Percentiles rank a stretch among this genome's conserved stretches.
phyloP scores from a whole-genome alignment of 345 rosid species.

The Anastatica hierochuntica region DNA sequence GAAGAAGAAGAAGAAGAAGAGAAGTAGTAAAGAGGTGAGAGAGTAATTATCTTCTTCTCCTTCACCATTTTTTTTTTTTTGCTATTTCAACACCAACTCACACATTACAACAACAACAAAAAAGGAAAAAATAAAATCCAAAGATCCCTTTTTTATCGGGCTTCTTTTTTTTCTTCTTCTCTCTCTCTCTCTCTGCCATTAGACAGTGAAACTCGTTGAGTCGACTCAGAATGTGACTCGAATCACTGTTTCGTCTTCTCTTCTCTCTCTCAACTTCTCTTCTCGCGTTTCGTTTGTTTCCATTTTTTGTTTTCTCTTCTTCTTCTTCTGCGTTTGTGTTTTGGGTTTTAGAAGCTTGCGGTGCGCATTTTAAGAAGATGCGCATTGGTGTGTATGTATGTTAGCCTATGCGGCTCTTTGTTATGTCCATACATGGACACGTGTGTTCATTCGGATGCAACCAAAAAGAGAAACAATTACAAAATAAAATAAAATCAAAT shows the following conservation, averaged over 20 bases:
- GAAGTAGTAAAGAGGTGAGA: constrained; percentile 32
- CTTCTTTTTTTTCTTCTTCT: not conserved
- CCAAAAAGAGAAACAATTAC: too few species aligned
- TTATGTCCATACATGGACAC: too few species aligned
- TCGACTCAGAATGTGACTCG: constrained; percentile 18
- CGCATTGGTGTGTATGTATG: too few species aligned
- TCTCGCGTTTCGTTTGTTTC: constrained; percentile 16
- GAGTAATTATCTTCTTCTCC: constrained; percentile 41
- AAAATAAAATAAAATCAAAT: too few species aligned
- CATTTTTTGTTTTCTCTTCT: too few species aligned
- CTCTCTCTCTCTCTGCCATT: not conserved
- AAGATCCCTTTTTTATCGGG: constrained; percentile 27
- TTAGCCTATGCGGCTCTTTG: too few species aligned
- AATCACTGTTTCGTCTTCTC: not conserved
- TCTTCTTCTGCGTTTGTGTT: too few species aligned
- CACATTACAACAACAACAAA: too few species aligned
- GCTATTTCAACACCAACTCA: constrained; percentile 60
- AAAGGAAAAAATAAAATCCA: constrained; percentile 15
- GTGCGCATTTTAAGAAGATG: too few species aligned
- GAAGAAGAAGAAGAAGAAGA: too few species aligned
- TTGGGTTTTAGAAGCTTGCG: too few species aligned
- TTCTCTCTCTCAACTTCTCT: not conserved
- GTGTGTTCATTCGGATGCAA: too few species aligned
- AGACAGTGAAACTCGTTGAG: constrained; percentile 21
- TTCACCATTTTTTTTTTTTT: constrained; percentile 61